These are phyloP conservation scores for Lasiosphaeris hirsuta DNA, from an alignment of 495 filamentous ascomycete species.

Conservation along the genomic window DNA sequence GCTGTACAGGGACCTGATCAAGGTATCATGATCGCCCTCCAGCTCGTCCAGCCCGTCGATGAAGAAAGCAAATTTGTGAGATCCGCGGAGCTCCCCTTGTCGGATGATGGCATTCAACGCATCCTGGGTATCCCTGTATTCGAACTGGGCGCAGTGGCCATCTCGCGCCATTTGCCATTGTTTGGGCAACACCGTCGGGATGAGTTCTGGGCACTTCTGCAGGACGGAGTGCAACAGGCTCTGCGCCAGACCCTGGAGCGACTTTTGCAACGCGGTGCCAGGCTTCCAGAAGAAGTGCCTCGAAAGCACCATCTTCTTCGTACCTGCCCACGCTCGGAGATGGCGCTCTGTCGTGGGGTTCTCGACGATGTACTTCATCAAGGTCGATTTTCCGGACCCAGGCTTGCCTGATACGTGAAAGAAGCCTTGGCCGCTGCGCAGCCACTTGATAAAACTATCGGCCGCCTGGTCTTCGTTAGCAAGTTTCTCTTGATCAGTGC, in stretches of 20 bases:
- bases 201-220: conserved; percentile 30
- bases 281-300: conserved; percentile 15
- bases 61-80: conserved; percentile 39
- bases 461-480: no score
- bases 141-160: neutral
- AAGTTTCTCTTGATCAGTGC: no score
- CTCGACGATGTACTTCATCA: conserved; percentile 13
- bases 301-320: conserved; percentile 10
- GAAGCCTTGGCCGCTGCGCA: neutral
- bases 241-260: conserved; percentile 38
- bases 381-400: conserved; percentile 17
- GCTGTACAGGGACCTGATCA: neutral
- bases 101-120: neutral
- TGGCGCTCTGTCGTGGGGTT: conserved; percentile 2
- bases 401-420: conserved; percentile 19
- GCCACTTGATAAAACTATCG: conserved; percentile 1
- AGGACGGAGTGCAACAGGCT: conserved; percentile 41
- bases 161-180: conserved; percentile 4
- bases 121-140: neutral
- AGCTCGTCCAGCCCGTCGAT: conserved; percentile 50
- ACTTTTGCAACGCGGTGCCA: conserved; percentile 31
- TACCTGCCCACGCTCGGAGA: neutral
- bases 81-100: neutral
- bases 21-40: conserved; percentile 16
- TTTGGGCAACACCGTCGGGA: conserved; percentile 18